Percentiles rank a stretch among this genome's conserved stretches.
phyloP scores from a whole-genome alignment of 2,329 filamentous ascomycete genomes.

The Botrytis cinerea region DNA sequence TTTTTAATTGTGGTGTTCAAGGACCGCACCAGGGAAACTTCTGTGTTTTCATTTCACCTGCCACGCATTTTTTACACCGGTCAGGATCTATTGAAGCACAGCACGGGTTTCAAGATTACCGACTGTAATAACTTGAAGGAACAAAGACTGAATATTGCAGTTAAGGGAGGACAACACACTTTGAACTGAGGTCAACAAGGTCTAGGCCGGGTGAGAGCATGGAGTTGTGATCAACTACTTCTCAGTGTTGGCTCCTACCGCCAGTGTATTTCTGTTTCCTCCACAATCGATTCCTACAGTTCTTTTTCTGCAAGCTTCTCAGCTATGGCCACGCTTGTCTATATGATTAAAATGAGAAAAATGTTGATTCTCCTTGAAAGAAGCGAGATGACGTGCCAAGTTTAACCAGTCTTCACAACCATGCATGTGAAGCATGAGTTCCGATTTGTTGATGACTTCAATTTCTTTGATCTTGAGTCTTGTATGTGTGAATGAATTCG shows the following conservation, averaged over 20 bases:
- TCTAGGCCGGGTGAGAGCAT: no score
- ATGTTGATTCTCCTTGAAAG: not conserved
- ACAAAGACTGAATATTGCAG: not conserved
- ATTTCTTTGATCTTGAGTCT: not conserved
- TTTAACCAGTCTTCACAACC: not conserved
- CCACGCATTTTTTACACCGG: no score
- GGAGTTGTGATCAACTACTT: not conserved
- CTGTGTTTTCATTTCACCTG: no score
- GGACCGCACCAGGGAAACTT: no score
- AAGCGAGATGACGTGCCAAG: not conserved
- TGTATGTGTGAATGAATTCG: not conserved
- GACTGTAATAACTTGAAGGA: not conserved
- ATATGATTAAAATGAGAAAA: not conserved
- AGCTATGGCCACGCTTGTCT: no score
- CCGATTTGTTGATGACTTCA: no score
- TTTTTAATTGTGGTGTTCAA: not conserved
- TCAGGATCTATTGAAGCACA: no score
- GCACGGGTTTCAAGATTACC: no score
- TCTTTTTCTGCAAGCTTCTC: no score
- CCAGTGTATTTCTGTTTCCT: no score
- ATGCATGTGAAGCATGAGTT: no score
- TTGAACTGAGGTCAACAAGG: not conserved
- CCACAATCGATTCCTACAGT: rapidly evolving
- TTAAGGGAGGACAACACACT: rapidly evolving
- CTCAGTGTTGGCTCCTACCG: not conserved